phyloP scores from a whole-genome alignment of 2,329 filamentous ascomycete species.

The Cercospora sp. region DNA sequence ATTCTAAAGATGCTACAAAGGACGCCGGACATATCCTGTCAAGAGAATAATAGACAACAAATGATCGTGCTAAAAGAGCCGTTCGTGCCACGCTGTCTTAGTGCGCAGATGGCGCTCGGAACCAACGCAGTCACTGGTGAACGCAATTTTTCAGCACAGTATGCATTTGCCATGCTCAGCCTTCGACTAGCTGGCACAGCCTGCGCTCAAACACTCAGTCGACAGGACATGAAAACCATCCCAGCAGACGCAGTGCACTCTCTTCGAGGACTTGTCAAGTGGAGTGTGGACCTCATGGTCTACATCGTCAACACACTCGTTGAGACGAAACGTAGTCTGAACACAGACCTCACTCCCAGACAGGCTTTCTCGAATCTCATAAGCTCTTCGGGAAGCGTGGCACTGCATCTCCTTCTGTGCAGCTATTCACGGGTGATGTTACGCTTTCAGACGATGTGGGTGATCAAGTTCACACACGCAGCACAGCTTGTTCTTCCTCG shows the following conservation, averaged over 20 bases:
- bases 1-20: conserved; percentile 69
- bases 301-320: conserved; percentile 58
- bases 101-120: conserved; percentile 75
- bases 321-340: conserved; percentile 38
- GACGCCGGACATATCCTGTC: conserved; percentile 75
- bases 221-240: conserved; percentile 24
- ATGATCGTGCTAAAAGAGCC: conserved; percentile 68
- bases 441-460: conserved; percentile 64
- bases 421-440: conserved; percentile 74
- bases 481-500: conserved; percentile 24
- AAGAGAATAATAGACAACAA: conserved; percentile 59
- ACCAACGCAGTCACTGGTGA: conserved; percentile 62
- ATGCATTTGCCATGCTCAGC: conserved; percentile 73
- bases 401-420: conserved; percentile 62
- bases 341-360: conserved; percentile 11
- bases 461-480: conserved; percentile 42
- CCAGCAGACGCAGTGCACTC: conserved; percentile 67
- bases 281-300: conserved; percentile 68
- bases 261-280: conserved; percentile 72
- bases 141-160: conserved; percentile 68
- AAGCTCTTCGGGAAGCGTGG: conserved; percentile 28
- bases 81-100: conserved; percentile 72
- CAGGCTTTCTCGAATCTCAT: conserved; percentile 28
- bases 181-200: conserved; percentile 60
- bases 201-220: conserved; percentile 30